Base-by-base conservation (phyloP, 2,329 filamentous ascomycete genomes). In the Cordyceps sp. region DNA sequence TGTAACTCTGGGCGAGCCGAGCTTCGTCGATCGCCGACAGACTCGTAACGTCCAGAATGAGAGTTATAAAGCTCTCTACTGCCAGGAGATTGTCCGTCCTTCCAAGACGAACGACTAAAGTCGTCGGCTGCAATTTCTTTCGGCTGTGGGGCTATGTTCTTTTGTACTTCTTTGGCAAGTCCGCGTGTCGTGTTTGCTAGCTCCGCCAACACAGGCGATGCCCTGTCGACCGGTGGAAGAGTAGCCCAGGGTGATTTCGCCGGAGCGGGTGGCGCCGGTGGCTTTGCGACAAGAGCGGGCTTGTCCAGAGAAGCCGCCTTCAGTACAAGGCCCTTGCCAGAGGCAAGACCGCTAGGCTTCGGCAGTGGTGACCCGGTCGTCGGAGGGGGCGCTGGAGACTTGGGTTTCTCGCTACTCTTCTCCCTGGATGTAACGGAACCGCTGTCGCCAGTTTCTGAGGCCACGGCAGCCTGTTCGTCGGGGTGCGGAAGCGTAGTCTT, bases 101-200 rank as follows among this genome's bases (percentile, higher is more conserved):
- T 70, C 77, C 82, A 93, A 22, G 76, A 70, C 32, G 78, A 73
- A 39, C 90, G 71, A 50, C 78, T 92, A 47, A 94, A 96, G 42
- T 93, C 88, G 52, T 96, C 90, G 0, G 86, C 81, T 6, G 85
- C 83, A 39, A 94, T 93, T 49, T 96, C 86, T 47, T 84, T 83
- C 0, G 47, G 62, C 14, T 62, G 64, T 31, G 63, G 62, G 14
- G 61, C 59, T 41, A 62, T 59, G 33, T 59, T 59, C 38, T 76
- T 74, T 36, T 65, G 61, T 6, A 62, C 58, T 33, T 83, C 75
- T 45, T 62, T 66, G 16, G 60, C 55, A 35, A 64, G 55, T 38
- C 63, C 63, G 19, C 71, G 66, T 42, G 58, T 47, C 32, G 48
- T 43, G 13, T 47, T 41, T 9, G 63, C 57, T 25, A 61, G 45